A percentile compares a stretch with the other conserved stretches of the same genome.
These are phyloP conservation scores for Chlorella vulgaris DNA, from an alignment of 139 green algal species.

Conservation along the genomic window DNA sequence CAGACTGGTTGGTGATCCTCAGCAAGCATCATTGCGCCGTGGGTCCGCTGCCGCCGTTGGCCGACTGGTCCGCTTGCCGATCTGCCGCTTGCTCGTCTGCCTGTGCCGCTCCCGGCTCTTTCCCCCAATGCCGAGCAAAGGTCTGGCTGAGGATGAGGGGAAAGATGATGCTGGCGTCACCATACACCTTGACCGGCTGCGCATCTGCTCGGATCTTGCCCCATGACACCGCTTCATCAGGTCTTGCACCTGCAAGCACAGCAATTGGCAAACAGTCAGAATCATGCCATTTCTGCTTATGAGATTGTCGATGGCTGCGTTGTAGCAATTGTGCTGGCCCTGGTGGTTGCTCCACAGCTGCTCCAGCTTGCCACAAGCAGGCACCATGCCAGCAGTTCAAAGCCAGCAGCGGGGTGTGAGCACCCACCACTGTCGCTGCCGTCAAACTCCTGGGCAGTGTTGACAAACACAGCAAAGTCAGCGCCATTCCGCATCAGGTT, in stretches of 20 bases:
- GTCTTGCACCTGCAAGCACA: constrained; percentile 67
- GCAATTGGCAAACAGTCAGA: no score
- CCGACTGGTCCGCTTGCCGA: no score
- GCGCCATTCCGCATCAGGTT: constrained; percentile 99
- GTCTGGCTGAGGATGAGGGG: constrained; percentile 95
- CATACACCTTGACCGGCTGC: constrained; percentile 82
- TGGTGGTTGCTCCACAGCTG: background rate
- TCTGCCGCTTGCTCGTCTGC: background rate
- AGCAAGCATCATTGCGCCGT: background rate
- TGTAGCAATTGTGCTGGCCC: no score
- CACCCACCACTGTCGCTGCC: constrained; percentile 76
- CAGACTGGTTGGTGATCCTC: background rate
- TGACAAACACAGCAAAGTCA: constrained; percentile 93
- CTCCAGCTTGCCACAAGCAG: background rate
- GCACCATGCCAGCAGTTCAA: background rate
- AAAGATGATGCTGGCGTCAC: constrained; percentile 94
- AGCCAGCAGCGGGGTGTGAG: no score
- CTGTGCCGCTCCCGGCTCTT: constrained; percentile 34
- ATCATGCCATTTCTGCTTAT: no score
- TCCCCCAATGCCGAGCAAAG: constrained; percentile 69
- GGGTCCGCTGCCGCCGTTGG: background rate
- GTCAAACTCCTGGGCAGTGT: constrained; percentile 97
- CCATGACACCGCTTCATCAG: constrained; percentile 97
- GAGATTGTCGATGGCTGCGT: no score
- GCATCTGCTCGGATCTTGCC: constrained; percentile 95